Evolutionary conservation across 108 stramenopile genomes (phyloP).

Genomic region (Schizochytrium sp.): DNA sequence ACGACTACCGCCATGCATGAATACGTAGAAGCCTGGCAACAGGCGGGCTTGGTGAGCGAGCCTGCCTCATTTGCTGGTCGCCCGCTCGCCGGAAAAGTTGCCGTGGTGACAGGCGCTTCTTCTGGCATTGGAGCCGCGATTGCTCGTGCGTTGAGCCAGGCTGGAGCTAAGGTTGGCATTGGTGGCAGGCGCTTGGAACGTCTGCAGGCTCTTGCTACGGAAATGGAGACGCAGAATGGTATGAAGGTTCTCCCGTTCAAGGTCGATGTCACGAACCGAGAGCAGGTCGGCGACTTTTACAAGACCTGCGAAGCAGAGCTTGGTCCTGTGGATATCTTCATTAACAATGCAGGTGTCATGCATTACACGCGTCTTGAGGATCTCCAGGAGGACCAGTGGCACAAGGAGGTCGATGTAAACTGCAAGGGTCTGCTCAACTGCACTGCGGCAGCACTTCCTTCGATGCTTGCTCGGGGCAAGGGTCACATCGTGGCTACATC

Average conservation of each 20-base stretch:
- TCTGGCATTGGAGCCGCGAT: conserved; percentile 83
- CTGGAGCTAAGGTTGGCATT: conserved; percentile 80
- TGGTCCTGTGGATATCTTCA: conserved; percentile 70
- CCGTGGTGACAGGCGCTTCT: conserved; percentile 81
- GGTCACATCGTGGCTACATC: conserved; percentile 85
- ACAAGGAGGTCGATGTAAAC: conserved; percentile 83
- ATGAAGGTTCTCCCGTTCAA: conserved; percentile 64
- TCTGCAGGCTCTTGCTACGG: conserved; percentile 72
- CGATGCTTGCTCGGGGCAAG: conserved; percentile 77
- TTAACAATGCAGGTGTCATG: conserved; percentile 85
- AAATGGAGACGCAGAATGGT: conserved; percentile 61
- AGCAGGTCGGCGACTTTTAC: conserved; percentile 67
- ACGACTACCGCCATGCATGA: conserved; percentile 50
- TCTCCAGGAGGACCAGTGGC: conserved; percentile 83
- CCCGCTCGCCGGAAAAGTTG: conserved; percentile 76
- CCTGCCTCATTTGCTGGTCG: conserved; percentile 49
- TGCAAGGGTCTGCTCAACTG: conserved; percentile 83
- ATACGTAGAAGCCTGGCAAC: conserved; percentile 30
- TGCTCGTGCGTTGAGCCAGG: conserved; percentile 73
- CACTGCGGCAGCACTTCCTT: conserved; percentile 76
- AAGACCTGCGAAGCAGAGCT: conserved; percentile 66
- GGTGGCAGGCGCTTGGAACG: conserved; percentile 80
- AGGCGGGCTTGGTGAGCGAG: not conserved
- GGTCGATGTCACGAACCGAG: conserved; percentile 67
- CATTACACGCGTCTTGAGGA: conserved; percentile 84